A percentile compares a stretch with the other conserved stretches of the same genome.
These are phyloP conservation scores for Zygosaccharomyces pseudobailii DNA, from an alignment of 1,139 yeast species.

Conservation along the genomic window DNA sequence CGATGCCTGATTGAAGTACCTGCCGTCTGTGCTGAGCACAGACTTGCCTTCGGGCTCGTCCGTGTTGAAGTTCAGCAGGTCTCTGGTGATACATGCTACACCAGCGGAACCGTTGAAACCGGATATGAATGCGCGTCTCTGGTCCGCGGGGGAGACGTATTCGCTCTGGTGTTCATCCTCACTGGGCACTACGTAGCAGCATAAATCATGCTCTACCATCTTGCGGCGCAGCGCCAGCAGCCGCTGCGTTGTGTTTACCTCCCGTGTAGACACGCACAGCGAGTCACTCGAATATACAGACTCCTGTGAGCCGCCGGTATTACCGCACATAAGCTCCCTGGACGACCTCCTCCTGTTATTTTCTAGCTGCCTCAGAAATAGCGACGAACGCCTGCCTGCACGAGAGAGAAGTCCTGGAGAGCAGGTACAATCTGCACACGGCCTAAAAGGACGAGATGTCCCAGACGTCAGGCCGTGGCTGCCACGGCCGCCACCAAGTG, in stretches of 20 bases:
- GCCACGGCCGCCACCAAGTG: conserved; percentile 5
- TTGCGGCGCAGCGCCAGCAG: conserved; percentile 57
- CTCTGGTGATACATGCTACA: conserved; percentile 78
- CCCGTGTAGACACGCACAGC: conserved; percentile 36
- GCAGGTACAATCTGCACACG: conserved; percentile 73
- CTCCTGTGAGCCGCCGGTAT: conserved; percentile 24
- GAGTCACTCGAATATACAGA: conserved; percentile 38
- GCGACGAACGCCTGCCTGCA: conserved; percentile 50
- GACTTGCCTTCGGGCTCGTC: conserved; percentile 49
- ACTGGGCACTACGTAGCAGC: conserved; percentile 79
- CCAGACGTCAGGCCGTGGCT: conserved; percentile 4
- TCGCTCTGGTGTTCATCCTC: conserved; percentile 95
- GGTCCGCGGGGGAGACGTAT: conserved; percentile 75
- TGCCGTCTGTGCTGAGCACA: conserved; percentile 86
- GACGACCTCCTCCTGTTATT: conserved; percentile 21
- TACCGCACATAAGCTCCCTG: conserved; percentile 4
- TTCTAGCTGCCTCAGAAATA: conserved; percentile 35
- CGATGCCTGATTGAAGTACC: conserved; percentile 88
- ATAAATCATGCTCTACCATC: conserved; percentile 63
- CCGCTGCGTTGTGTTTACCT: conserved; percentile 54
- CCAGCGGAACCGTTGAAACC: conserved; percentile 97
- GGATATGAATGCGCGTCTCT: conserved; percentile 77
- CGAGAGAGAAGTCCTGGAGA: conserved; percentile 75
- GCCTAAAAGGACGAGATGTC: conserved; percentile 31
- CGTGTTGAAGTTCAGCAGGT: conserved; percentile 42